Base-by-base conservation (phyloP, 495 filamentous ascomycete species). In the Neohortaea acidophila region DNA sequence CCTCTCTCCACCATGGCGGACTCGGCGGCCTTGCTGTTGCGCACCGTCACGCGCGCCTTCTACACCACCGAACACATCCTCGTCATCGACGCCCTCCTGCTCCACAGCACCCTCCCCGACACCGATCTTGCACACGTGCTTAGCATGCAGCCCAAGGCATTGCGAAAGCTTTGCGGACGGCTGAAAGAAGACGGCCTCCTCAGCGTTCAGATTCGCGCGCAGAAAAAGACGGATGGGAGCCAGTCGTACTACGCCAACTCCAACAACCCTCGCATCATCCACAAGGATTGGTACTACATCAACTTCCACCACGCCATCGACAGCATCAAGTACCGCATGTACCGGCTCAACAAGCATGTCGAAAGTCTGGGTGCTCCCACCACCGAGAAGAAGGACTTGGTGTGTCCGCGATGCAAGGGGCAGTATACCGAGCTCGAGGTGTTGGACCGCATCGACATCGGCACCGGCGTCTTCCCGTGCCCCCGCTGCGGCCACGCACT, bases 271-370 rank as follows among this genome's bases (percentile, higher is more conserved):
- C 36, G 46, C 8, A n/a, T 42, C 18, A 45, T 38, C 11, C 36
- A 52, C 30, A 33, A 37, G 29, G 92, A 86, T 36, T 94, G 93
- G 64, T 99, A 91, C 61, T 99, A 81, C 61, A 83, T 99, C 60
- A 84, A 94, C 52, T 84, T 89, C 50, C 84, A 87, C 37, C 81
- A 80, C 25, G 81, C 85, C 39, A 80, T 99, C 56, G 89, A 99
- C 58, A 85, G 84, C 11, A 85, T 94, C 64, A 99, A 99, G 52
- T 99, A 79, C 64, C 78, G 82, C 47, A 76, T 94, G 37, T 83
- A 84, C 55, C 72, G 73, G 34, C 64, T 94, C 41, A 83, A 83
- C 37, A 79, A 84, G 53, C 74, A 73, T 15, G 84, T 96, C 45
- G 84, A 93, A 54, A 69, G 72, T 11, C 75, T 79, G 41, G 79